A percentile compares a stretch with the other conserved stretches of the same genome.
Evolutionary conservation across 352 stramenopile genomes (phyloP).

Genomic region (Globisporangium recalcitrans): DNA sequence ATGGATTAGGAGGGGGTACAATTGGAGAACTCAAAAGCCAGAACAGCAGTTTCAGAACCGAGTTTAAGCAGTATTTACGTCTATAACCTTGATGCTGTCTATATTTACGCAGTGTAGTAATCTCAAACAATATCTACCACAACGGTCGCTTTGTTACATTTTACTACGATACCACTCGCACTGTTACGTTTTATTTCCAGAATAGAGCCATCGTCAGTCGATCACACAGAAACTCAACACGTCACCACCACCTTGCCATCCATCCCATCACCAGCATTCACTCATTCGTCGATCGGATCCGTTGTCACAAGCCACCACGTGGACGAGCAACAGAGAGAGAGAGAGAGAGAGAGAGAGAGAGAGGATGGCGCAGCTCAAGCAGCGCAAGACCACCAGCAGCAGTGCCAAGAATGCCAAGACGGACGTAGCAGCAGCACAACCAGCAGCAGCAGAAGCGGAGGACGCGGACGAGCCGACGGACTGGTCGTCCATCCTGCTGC

Average conservation of each 20-base stretch:
- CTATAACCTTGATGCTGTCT: not conserved
- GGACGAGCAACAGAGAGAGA: not conserved
- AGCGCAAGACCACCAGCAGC: conserved; percentile 22
- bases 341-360: not conserved
- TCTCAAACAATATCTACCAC: not conserved
- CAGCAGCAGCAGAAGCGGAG: too few relatives aligned
- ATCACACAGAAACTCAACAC: not conserved
- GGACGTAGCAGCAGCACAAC: not conserved
- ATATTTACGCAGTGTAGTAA: not conserved
- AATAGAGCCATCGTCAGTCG: not conserved
- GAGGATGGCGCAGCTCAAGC: conserved; percentile 25
- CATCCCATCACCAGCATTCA: conserved; percentile 13
- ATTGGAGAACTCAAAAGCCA: not conserved
- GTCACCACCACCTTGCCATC: conserved; percentile 1
- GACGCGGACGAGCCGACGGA: conserved; percentile 42
- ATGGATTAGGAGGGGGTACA: not conserved
- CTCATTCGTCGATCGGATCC: conserved; percentile 6
- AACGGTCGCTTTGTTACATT: not conserved
- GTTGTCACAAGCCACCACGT: conserved; percentile 3
- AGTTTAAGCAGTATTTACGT: not conserved
- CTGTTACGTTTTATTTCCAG: not conserved
- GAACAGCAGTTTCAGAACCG: not conserved
- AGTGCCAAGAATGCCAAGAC: not conserved
- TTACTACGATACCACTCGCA: not conserved
- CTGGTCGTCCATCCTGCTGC: conserved; percentile 82